Percentiles rank a stretch among this genome's conserved stretches.
Evolutionary conservation across 352 stramenopile genomes (phyloP).

Genomic region (Achlya hypogyna): DNA sequence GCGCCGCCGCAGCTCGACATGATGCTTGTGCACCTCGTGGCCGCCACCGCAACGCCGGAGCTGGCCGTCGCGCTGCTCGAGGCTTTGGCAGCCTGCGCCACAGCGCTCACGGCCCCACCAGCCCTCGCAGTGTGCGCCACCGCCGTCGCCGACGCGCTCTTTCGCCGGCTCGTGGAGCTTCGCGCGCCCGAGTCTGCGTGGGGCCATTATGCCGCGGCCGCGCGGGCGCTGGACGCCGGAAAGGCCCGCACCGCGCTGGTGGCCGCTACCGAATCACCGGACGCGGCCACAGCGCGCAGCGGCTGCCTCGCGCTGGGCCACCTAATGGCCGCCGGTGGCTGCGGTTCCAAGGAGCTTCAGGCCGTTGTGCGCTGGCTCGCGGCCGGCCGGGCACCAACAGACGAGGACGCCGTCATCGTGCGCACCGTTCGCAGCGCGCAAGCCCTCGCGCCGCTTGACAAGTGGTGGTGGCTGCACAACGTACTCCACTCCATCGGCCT

Average conservation of each 20-base stretch:
- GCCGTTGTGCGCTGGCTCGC: not conserved
- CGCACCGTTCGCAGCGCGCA: not conserved
- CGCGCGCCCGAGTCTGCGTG: not conserved
- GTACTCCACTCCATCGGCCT: slow-evolving; percentile 10
- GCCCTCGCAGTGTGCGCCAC: not conserved
- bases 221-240: not conserved
- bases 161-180: not conserved
- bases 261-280: not conserved
- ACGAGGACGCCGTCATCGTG: not conserved
- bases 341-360: not conserved
- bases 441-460: not conserved
- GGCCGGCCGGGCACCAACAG: not conserved
- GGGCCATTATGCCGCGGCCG: not conserved
- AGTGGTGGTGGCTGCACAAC: slow-evolving; percentile 7
- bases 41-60: not conserved
- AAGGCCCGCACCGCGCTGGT: not conserved
- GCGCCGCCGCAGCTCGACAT: slow-evolving; percentile 6
- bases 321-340: not conserved
- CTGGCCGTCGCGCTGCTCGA: not conserved
- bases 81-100: not conserved
- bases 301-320: slow-evolving; percentile 1
- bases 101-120: not conserved
- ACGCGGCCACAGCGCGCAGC: not conserved
- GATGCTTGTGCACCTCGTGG: not conserved
- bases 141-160: slow-evolving; percentile 1